Evolutionary conservation across 441 rosid genomes (phyloP).

Genomic region (Jatropha podagrica): DNA sequence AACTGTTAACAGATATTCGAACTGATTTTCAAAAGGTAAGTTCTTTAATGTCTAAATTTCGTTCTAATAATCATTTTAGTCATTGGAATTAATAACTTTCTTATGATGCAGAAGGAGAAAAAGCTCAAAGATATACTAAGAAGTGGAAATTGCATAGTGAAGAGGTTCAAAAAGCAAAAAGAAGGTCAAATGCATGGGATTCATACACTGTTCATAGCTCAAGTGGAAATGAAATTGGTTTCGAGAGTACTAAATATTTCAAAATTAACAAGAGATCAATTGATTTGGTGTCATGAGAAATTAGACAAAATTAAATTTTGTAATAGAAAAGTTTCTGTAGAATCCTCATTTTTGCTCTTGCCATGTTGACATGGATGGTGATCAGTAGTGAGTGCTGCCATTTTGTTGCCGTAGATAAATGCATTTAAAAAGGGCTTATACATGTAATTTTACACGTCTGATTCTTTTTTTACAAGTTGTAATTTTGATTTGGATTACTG

Average conservation of each 20-base stretch:
- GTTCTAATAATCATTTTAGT: background rate
- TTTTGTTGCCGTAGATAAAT: background rate
- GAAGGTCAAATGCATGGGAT: constrained; percentile 28
- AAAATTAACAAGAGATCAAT: constrained; percentile 49
- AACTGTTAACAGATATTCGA: constrained; percentile 46
- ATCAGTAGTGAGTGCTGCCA: background rate
- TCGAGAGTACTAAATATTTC: constrained; percentile 62
- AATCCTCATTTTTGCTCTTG: constrained; percentile 62
- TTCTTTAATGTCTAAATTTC: background rate
- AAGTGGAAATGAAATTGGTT: constrained; percentile 62
- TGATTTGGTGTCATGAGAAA: constrained; percentile 70
- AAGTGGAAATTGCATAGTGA: constrained; percentile 63
- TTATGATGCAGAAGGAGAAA: constrained; percentile 56
- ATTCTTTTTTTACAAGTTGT: background rate
- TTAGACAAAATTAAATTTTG: constrained; percentile 41
- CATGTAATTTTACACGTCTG: background rate
- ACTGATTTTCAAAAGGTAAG: constrained; percentile 62
- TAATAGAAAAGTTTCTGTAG: constrained; percentile 51
- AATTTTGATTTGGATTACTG: background rate
- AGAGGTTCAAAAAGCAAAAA: constrained; percentile 56
- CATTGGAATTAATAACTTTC: constrained; percentile 1
- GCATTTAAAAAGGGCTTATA: background rate
- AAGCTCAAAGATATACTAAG: constrained; percentile 62
- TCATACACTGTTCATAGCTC: constrained; percentile 44
- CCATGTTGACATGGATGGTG: constrained; percentile 43